phyloP scores from a whole-genome alignment of 331 rosid genomes.

The Telfairia occidentalis region DNA sequence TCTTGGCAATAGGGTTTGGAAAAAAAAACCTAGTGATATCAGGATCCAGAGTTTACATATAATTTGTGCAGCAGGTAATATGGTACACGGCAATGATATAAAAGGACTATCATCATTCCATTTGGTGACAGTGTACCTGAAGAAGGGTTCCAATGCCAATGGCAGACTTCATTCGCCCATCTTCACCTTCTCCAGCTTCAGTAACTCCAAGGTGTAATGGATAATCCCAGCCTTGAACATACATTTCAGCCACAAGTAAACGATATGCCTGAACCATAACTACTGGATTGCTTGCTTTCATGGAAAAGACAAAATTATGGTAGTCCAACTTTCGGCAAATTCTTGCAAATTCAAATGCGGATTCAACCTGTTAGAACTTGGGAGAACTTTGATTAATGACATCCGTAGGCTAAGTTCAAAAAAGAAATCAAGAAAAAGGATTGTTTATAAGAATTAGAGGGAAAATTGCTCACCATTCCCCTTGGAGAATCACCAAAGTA shows the following conservation, averaged over 20 bases:
- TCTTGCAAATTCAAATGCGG: conserved; percentile 97
- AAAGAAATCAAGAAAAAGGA: conserved; percentile 11
- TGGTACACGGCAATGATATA: neutral
- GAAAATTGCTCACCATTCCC: conserved; percentile 71
- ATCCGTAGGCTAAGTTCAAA: neutral
- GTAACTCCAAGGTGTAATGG: conserved; percentile 98
- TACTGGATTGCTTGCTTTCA: conserved; percentile 99
- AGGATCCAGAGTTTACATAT: neutral
- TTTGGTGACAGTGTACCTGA: conserved; percentile 46
- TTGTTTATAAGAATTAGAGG: conserved; percentile 7
- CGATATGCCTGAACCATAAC: conserved; percentile 98
- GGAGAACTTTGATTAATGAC: neutral
- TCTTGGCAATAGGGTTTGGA: neutral
- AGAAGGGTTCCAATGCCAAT: conserved; percentile 99
- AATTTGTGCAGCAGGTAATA: conserved; percentile 3
- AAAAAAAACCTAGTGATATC: neutral
- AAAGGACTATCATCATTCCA: neutral
- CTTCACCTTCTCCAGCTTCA: conserved; percentile 99
- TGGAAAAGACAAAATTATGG: conserved; percentile 86
- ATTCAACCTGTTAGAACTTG: conserved; percentile 76
- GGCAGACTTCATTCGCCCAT: conserved; percentile 98
- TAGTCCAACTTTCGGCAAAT: conserved; percentile 86
- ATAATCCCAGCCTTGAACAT: conserved; percentile 94
- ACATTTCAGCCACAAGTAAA: conserved; percentile 91
- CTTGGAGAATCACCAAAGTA: conserved; percentile 98